Evolutionary conservation across 345 rosid species (phyloP).

Genomic region (Geranium rotundifolium): DNA sequence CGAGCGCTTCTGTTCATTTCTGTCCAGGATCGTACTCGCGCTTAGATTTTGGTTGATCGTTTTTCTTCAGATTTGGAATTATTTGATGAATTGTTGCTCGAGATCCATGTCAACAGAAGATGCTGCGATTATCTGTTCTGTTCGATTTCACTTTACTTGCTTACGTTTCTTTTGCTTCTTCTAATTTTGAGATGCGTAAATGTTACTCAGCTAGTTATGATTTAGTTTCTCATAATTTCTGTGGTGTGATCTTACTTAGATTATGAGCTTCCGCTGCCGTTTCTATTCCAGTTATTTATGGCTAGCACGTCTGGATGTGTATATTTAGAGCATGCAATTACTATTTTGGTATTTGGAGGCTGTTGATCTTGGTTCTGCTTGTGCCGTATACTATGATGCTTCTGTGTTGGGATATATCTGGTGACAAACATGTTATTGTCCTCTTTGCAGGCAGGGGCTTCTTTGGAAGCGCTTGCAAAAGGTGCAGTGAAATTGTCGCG

Average conservation of each 20-base stretch:
- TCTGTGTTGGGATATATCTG: background rate
- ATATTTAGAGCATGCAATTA: no score
- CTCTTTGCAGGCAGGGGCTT: constrained; percentile 77
- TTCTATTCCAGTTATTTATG: no score
- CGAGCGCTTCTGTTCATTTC: background rate
- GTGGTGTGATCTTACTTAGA: background rate
- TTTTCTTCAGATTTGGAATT: background rate
- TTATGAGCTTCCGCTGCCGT: background rate
- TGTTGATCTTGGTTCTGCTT: background rate
- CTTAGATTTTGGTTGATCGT: background rate
- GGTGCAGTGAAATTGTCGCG: constrained; percentile 87
- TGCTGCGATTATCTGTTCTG: background rate
- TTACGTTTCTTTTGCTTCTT: background rate
- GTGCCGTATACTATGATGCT: background rate
- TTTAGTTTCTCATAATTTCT: background rate
- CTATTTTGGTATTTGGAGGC: no score
- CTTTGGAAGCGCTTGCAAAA: constrained; percentile 94
- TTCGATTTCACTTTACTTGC: background rate
- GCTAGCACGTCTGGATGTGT: background rate
- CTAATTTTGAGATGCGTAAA: background rate
- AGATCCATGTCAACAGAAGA: background rate
- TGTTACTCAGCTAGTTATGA: background rate
- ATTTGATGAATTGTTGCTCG: background rate
- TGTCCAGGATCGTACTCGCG: background rate
- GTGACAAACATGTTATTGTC: background rate